These are phyloP conservation scores for Thuidium tamariscinum DNA, from an alignment of 225 moss, liverwort and hornwort genomes.

Conservation along the genomic window DNA sequence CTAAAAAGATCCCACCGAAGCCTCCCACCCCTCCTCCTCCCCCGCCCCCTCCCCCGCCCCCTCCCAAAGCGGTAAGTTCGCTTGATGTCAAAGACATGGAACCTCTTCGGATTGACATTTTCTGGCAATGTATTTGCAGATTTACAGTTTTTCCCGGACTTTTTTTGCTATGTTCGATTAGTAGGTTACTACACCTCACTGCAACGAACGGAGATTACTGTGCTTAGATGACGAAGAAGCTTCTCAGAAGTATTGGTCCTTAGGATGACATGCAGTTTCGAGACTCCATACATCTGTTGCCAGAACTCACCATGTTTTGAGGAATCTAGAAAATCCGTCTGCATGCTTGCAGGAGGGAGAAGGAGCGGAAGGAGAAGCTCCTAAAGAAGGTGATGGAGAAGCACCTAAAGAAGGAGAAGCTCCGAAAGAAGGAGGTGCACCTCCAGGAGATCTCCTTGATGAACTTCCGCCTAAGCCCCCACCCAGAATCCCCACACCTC, in stretches of 20 bases:
- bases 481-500: constrained; percentile 8
- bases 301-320: not conserved
- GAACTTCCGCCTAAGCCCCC: constrained; percentile 9
- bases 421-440: not conserved
- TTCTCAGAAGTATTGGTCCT: not conserved
- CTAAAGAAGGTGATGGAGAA: constrained; percentile 9
- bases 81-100: not conserved
- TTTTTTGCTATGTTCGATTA: not conserved
- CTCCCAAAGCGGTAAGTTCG: constrained; percentile 12
- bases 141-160: not conserved
- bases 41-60: not conserved
- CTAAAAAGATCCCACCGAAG: constrained; percentile 27
- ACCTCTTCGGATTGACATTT: not conserved
- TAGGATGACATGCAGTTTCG: not conserved
- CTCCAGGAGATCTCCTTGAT: not conserved
- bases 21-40: constrained; percentile 22
- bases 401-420: not conserved
- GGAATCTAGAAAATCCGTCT: not conserved
- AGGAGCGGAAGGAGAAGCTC: not conserved
- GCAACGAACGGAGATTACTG: not conserved
- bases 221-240: not conserved
- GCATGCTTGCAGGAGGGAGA: constrained; percentile 12
- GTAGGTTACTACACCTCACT: not conserved
- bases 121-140: not conserved
- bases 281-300: not conserved